Base-by-base conservation (phyloP, 2,329 filamentous ascomycete genomes). In the Diaporthe longicolla region DNA sequence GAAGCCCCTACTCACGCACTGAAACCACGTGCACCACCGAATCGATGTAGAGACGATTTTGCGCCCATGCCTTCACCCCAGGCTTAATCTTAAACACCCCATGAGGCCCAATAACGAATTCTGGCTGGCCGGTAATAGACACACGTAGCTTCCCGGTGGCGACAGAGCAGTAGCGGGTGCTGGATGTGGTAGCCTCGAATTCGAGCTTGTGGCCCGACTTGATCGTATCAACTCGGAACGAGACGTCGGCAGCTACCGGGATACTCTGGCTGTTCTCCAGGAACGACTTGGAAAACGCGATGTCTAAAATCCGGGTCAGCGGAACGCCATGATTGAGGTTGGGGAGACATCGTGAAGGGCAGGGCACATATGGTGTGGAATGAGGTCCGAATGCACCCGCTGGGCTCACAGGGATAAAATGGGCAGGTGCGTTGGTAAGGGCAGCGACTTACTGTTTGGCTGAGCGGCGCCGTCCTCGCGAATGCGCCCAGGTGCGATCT, bases 221-320 rank as follows among this genome's bases (percentile, higher is more conserved):
- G 55, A 83, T 75, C 0, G 79, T 79, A 57, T 80, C 76, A 24
- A 83, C 77, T 24, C 78, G 79, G 73, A 80, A 78, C 4, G 76
- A 66, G 17, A 82, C 76, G 58, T 79, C 79, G 52, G 79, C 76
- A 69, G 76, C 76, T 26, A 82, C 77, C 1, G 74, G 77, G 3
- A 80, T 76, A 9, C 74, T 74, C 17, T 78, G 76, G 10, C 74
- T 66, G 4, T 77, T 76, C 9, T 77, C 78, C 11, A 83, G 78
- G 74, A 78, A 83, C 3, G 80, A 75, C n/a, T 82, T 82, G 48
- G 82, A 83, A 65, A 79, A 82, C 15, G 82, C 82, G 24, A 81
- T 75, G 58, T 79, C 81, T 82, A 58, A 6, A 0, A 3, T 19
- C 32, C 3, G 15, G 35, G 40, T 52, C 15, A 50, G 37, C 35